A percentile compares a stretch with the other conserved stretches of the same genome.
phyloP scores from a whole-genome alignment of 208 protist species.

The Crithidia acanthocephali region DNA sequence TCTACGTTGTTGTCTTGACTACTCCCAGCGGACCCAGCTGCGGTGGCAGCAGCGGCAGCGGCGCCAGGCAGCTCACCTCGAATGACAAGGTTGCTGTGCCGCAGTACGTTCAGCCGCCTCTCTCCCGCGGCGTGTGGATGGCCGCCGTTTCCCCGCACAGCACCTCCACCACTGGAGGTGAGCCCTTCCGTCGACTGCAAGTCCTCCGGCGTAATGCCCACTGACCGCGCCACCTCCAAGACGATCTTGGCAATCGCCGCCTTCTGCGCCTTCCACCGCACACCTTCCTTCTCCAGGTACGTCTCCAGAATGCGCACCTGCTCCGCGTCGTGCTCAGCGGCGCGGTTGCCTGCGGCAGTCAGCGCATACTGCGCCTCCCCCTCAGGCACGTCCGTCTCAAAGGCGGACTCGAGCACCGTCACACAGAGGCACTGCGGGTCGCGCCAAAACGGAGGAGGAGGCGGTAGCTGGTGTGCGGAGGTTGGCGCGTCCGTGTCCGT shows the following conservation, averaged over 20 bases:
- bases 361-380: slow-evolving; percentile 45
- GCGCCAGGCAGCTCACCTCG: slow-evolving; percentile 71
- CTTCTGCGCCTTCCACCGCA: slow-evolving; percentile 81
- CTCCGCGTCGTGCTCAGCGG: slow-evolving; percentile 54
- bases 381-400: slow-evolving; percentile 69
- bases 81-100: slow-evolving; percentile 84
- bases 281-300: slow-evolving; percentile 65
- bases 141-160: not conserved
- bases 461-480: too few species aligned
- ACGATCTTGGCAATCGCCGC: slow-evolving; percentile 57
- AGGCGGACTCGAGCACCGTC: slow-evolving; percentile 80
- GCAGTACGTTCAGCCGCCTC: slow-evolving; percentile 50
- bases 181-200: slow-evolving; percentile 49
- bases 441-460: slow-evolving; percentile 53
- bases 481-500: not conserved
- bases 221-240: slow-evolving; percentile 44
- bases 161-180: not conserved
- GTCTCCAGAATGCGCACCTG: slow-evolving; percentile 67
- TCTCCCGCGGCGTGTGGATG: not conserved
- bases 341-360: slow-evolving; percentile 29
- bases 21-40: not conserved
- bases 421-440: slow-evolving; percentile 56
- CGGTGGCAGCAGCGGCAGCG: not conserved
- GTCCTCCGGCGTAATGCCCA: slow-evolving; percentile 61
- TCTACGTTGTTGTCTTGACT: slow-evolving; percentile 7